Evolutionary conservation across 345 rosid genomes (phyloP), one percentile per base, ranked within the genome.

Genomic region (Brassica incana): DNA sequence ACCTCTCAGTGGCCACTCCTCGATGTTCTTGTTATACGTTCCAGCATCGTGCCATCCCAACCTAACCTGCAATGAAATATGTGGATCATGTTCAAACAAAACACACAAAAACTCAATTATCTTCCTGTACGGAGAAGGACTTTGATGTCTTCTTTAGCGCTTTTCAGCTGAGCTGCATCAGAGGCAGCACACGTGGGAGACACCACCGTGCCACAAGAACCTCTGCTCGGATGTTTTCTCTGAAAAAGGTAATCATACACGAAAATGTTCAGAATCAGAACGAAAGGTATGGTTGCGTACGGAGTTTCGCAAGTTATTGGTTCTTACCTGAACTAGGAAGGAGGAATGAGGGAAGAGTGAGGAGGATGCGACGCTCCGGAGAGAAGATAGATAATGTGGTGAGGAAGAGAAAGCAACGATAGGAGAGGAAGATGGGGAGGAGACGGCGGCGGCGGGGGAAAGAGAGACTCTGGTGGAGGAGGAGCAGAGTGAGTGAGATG

Each of bases 31-130:
- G 88, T 92, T 89, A 66, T 91, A 95, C 9, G 99, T 95, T 59
- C 99, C 99, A 1, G 99, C 90, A 81, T 92, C 99, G 65, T 95
- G 99, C 99, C 98, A 92, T 58, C 98, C 99, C 56, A 92, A 65
- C 50, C 98, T 97, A 35, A 95, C 97, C 99, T 95, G 74, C 40
- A 72, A 66, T 58, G 18, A 18, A 18, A 18, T 18, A 18, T 18
- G 18, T 18, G 18, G 18, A 18, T 18, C 18, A 18, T 18, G 18
- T 18, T 18, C 18, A 18, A 18, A 18, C 18, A 18, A 18, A 18
- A 18, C 18, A 18, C 18, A 18, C 18, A 18, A 0, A 7, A 18
- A 7, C 25, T 18, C 18, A 18, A 58, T 20, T 14, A 15, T 23
- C 78, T 82, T 91, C 18, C 18, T 18, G 90, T 83, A 43, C 85